Base-by-base conservation (phyloP, 345 rosid genomes). In the Bruguiera parviflora region DNA sequence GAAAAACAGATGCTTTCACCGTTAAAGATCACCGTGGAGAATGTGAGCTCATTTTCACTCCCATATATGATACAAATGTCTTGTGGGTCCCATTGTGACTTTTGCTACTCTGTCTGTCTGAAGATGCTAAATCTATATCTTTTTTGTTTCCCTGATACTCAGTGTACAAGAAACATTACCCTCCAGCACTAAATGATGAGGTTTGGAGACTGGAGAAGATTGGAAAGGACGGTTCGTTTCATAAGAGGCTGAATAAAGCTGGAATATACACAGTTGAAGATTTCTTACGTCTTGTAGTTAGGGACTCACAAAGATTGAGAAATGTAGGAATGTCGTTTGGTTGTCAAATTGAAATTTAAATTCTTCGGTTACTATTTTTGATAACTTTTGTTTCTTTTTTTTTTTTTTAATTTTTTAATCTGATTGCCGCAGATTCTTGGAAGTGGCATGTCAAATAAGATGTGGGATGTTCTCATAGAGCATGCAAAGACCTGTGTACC, bases 131-230 rank as follows among this genome's bases (percentile, higher is more conserved):
- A 24, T 22, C 22, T 67, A 16, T 6, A 22, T 22, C 19, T 0
- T 35, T 35, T 67, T 28, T 53, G 25, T 43, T 43, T 35, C 25
- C 61, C 49, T 58, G 25, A 43, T 43, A 3, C 49, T 13, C 84
- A 95, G 99, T 90, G 65, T 95, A 95, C 82, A 95, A 95, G 85
- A 95, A 95, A 82, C 98, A 95, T 77, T 95, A 95, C 59, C 99
- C 99, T 8, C 99, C 97, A 63, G 87, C 92, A 25, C 67, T 89
- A 64, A 74, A 79, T 74, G 99, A 95, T 81, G 97, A 95, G 59
- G 96, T 95, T 9, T 95, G 99, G 98, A 85, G 99, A 77, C 75
- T 95, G 84, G 98, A 95, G 81, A 95, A 95, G 78, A 92, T 92
- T 56, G 99, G 98, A 28, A 95, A 95, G 70, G 99, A 95, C 47